phyloP scores from a whole-genome alignment of 176 grass and related monocot species.

The Paspalum vaginatum region DNA sequence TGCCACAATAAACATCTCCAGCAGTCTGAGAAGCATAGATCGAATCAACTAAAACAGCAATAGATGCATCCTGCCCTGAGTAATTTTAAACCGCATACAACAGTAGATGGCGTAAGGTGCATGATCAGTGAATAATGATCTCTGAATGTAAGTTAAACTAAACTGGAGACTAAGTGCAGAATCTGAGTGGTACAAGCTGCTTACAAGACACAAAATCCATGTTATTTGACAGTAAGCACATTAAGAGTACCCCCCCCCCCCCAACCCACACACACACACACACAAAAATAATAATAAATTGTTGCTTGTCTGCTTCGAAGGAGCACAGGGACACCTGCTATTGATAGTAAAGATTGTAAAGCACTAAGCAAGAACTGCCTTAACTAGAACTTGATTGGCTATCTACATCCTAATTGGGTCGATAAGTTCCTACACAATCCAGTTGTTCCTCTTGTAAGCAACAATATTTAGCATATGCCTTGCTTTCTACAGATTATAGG shows the following conservation, averaged over 20 bases:
- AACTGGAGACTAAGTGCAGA: background rate
- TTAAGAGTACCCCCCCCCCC: background rate
- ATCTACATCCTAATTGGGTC: background rate
- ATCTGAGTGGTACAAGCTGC: background rate
- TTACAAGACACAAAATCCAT: background rate
- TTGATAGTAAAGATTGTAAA: background rate
- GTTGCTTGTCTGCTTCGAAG: background rate
- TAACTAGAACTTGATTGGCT: background rate
- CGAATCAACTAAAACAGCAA: slow-evolving; percentile 62
- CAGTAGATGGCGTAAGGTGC: slow-evolving; percentile 28
- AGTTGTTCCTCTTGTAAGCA: background rate
- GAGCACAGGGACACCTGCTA: background rate
- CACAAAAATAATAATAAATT: background rate
- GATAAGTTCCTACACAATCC: no score
- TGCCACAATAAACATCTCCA: slow-evolving; percentile 23
- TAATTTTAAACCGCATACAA: slow-evolving; percentile 34
- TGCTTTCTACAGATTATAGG: background rate
- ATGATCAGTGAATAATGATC: slow-evolving; percentile 3
- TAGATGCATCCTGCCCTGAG: slow-evolving; percentile 66
- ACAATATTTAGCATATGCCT: background rate
- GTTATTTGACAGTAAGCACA: background rate
- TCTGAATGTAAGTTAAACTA: background rate
- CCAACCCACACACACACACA: no score
- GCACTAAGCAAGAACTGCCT: no score
- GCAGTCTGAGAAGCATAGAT: slow-evolving; percentile 78